A percentile compares a stretch with the other conserved stretches of the same genome.
phyloP scores from a whole-genome alignment of 352 stramenopile species.

The Pythium insidiosum region DNA sequence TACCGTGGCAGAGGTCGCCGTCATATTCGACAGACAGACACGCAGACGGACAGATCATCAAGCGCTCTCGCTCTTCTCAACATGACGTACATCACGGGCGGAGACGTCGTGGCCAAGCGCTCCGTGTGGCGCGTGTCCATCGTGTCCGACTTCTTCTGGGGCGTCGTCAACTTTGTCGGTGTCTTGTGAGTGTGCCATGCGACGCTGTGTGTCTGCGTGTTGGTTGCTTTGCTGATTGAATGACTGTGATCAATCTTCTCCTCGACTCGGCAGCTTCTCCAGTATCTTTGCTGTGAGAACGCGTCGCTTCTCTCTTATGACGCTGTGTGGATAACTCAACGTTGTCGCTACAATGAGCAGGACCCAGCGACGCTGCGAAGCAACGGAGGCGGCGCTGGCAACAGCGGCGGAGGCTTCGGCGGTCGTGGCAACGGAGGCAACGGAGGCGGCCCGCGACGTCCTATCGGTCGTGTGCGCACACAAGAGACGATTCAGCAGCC shows the following conservation, averaged over 20 bases:
- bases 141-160: slow-evolving; percentile 63
- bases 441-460: slow-evolving; percentile 27
- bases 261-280: no score
- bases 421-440: slow-evolving; percentile 8
- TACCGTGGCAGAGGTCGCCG: no score
- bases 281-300: no score
- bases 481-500: slow-evolving; percentile 45
- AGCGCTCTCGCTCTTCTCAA: no score
- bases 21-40: not conserved
- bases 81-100: slow-evolving; percentile 61
- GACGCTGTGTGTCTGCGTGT: not conserved
- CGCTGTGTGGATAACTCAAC: no score
- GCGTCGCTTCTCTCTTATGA: no score
- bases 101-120: slow-evolving; percentile 60
- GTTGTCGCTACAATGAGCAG: slow-evolving; percentile 13
- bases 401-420: not conserved
- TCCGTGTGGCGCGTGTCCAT: slow-evolving; percentile 60
- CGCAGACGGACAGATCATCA: not conserved
- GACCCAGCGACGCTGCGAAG: slow-evolving; percentile 30
- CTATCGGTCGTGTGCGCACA: slow-evolving; percentile 50
- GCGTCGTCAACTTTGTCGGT: slow-evolving; percentile 61
- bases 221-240: no score
- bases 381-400: slow-evolving; percentile 1
- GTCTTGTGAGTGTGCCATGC: slow-evolving; percentile 47
- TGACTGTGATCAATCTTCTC: no score